These are phyloP conservation scores for Rhizophagus prolifer DNA, from an alignment of 192 early-diverging fungal species.

Conservation along the genomic window DNA sequence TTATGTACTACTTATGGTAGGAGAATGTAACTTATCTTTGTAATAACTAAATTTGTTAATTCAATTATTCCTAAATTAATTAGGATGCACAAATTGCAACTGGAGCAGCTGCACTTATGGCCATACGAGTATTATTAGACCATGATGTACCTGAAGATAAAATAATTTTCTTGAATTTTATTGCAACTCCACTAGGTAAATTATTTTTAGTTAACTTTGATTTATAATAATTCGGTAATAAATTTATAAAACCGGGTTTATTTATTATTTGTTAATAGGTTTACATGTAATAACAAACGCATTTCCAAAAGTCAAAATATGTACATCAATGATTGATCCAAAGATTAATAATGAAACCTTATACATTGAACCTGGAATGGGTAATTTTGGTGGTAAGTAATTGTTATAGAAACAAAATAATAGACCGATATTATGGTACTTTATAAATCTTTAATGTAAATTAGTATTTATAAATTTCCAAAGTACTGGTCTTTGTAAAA, in stretches of 20 bases:
- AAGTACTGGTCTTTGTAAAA: too few species aligned
- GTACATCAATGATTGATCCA: conserved; percentile 78
- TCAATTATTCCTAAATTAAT: conserved; percentile 34
- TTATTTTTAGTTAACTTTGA: neutral
- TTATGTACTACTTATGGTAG: conserved; percentile 68
- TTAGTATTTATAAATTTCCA: too few species aligned
- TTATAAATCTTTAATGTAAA: neutral
- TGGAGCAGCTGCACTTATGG: conserved; percentile 95
- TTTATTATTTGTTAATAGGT: neutral
- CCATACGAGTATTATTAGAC: conserved; percentile 88
- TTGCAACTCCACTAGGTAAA: conserved; percentile 72
- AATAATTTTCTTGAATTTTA: conserved; percentile 82
- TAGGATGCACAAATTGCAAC: conserved; percentile 88
- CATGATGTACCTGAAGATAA: conserved; percentile 83
- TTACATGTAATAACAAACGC: conserved; percentile 76
- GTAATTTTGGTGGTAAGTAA: conserved; percentile 74
- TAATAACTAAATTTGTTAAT: neutral
- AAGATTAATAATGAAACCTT: conserved; percentile 62
- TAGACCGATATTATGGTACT: conserved; percentile 63
- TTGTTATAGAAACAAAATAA: too few species aligned
- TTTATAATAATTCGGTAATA: neutral
- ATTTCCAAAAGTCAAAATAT: conserved; percentile 80
- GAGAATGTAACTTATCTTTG: neutral
- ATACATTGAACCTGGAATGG: conserved; percentile 80
- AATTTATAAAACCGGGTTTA: neutral